Evolutionary conservation across 805 yeast species (phyloP).

Genomic region (Kodamaea fukazawae): DNA sequence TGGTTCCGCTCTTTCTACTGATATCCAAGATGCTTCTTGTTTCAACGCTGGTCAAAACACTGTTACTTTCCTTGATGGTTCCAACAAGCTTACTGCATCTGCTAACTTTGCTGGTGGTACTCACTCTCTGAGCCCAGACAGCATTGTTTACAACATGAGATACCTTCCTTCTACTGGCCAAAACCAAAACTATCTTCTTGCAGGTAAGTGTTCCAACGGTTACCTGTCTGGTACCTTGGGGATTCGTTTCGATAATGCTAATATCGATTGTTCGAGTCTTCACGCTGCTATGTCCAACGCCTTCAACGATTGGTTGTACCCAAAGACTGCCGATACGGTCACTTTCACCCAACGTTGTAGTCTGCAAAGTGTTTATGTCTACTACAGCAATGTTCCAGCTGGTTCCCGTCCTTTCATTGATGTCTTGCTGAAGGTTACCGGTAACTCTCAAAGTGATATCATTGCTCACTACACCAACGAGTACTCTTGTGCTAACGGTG

Average conservation of each 20-base stretch:
- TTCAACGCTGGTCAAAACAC: constrained; percentile 14
- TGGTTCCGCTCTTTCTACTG: constrained; percentile 12
- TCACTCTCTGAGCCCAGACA: neutral
- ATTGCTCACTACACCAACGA: constrained; percentile 10
- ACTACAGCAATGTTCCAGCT: constrained; percentile 24
- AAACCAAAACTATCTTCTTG: constrained; percentile 11
- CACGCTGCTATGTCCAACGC: constrained; percentile 15
- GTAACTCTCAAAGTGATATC: constrained; percentile 1
- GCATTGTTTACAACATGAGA: constrained; percentile 4
- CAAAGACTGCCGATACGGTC: constrained; percentile 3
- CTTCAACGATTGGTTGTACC: constrained; percentile 6
- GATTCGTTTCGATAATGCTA: constrained; percentile 11
- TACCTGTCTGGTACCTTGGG: constrained; percentile 23
- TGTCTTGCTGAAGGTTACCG: neutral
- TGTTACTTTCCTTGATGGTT: constrained; percentile 18
- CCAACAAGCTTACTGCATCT: constrained; percentile 10
- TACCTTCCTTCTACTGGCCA: constrained; percentile 12
- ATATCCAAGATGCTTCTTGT: constrained; percentile 8
- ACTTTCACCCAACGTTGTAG: constrained; percentile 7
- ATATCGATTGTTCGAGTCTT: constrained; percentile 21
- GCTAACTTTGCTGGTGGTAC: constrained; percentile 11
- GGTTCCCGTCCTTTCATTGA: constrained; percentile 22
- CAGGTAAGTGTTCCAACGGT: constrained; percentile 21
- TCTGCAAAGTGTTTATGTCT: neutral
- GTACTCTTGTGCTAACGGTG: constrained; percentile 11